Evolutionary conservation across 1,139 yeast species (phyloP).

Genomic region (Geotrichum candidum): DNA sequence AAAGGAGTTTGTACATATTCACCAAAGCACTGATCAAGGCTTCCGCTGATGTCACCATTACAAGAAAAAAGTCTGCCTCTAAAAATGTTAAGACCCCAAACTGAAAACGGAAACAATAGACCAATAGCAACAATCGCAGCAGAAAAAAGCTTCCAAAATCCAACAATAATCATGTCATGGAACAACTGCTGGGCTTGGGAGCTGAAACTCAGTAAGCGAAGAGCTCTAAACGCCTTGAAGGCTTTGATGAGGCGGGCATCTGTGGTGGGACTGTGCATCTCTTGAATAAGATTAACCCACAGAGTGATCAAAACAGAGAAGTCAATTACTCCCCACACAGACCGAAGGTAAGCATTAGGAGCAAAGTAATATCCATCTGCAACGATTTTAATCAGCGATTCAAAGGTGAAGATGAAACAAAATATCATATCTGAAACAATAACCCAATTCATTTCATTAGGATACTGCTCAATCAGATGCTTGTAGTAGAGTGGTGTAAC

Average conservation of each 20-base stretch:
- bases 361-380: slow-evolving; percentile 83
- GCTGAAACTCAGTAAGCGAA: slow-evolving; percentile 74
- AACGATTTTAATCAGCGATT: slow-evolving; percentile 62
- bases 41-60: slow-evolving; percentile 38
- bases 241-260: slow-evolving; percentile 72
- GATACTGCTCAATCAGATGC: slow-evolving; percentile 32
- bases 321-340: slow-evolving; percentile 83
- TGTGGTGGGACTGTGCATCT: slow-evolving; percentile 47
- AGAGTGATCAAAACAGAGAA: slow-evolving; percentile 64
- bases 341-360: slow-evolving; percentile 75
- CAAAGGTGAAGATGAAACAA: slow-evolving; percentile 58
- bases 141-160: slow-evolving; percentile 65
- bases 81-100: slow-evolving; percentile 86
- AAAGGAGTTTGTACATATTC: slow-evolving; percentile 59
- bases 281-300: slow-evolving; percentile 73
- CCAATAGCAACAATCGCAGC: slow-evolving; percentile 74
- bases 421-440: slow-evolving; percentile 57
- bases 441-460: slow-evolving; percentile 37
- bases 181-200: slow-evolving; percentile 72
- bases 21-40: slow-evolving; percentile 45
- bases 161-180: slow-evolving; percentile 75
- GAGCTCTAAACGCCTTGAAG: slow-evolving; percentile 77
- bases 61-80: slow-evolving; percentile 68
- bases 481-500: slow-evolving; percentile 69
- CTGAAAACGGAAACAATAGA: slow-evolving; percentile 73